Evolutionary conservation across 1,284 basidiomycete genomes (phyloP).

Genomic region (Xerocomus amazonicus): DNA sequence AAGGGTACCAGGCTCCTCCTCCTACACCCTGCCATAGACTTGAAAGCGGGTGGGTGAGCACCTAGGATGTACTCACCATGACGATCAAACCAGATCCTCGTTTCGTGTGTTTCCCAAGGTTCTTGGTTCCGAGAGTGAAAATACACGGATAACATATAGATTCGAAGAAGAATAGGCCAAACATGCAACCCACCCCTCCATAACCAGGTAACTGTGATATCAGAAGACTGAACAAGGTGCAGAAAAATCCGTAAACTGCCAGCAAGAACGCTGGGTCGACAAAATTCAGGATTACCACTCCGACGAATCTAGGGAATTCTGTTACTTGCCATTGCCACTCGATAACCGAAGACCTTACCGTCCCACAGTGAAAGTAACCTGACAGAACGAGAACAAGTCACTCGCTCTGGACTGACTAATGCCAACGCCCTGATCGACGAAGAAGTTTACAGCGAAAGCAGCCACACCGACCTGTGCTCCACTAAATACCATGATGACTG

Average conservation of each 20-base stretch:
- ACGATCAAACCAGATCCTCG: conserved; percentile 68
- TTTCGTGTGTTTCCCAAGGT: conserved; percentile 68
- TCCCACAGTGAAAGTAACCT: conserved; percentile 69
- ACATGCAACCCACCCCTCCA: conserved; percentile 60
- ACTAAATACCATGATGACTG: conserved; percentile 29
- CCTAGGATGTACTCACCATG: conserved; percentile 36
- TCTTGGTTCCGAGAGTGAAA: conserved; percentile 69
- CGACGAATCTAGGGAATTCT: conserved; percentile 46
- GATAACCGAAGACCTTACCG: conserved; percentile 37
- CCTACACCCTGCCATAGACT: conserved; percentile 49
- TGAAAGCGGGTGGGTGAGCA: neutral
- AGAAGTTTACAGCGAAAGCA: conserved; percentile 69
- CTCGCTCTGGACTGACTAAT: conserved; percentile 52
- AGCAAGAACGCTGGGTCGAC: conserved; percentile 66
- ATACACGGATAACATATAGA: conserved; percentile 71
- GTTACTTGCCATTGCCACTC: neutral
- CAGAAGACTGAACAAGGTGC: conserved; percentile 51
- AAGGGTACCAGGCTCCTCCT: conserved; percentile 75
- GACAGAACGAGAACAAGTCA: conserved; percentile 67
- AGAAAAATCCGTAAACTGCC: conserved; percentile 49
- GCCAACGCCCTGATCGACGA: conserved; percentile 60
- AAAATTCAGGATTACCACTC: conserved; percentile 61
- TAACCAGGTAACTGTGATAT: conserved; percentile 51
- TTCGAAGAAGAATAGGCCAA: conserved; percentile 76
- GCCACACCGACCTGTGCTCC: conserved; percentile 76